These are phyloP conservation scores for Curvularia verruculosa DNA, from an alignment of 2,329 filamentous ascomycete species.

Conservation along the genomic window DNA sequence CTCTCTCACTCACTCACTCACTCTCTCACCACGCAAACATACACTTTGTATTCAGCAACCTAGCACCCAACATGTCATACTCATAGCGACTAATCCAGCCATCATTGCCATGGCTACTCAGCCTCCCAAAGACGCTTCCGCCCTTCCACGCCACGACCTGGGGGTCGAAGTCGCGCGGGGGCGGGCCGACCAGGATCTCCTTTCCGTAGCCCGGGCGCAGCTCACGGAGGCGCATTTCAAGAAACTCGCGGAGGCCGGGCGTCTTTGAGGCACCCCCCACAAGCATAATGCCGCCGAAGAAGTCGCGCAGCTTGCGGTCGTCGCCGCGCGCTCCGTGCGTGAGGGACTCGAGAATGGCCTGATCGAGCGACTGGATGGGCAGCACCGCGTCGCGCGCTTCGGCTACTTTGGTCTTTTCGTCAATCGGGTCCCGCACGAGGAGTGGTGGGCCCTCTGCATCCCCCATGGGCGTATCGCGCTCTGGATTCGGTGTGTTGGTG, in stretches of 20 bases:
- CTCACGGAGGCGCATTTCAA: constrained; percentile 81
- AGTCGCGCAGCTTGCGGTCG: constrained; percentile 90
- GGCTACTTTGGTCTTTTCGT: constrained; percentile 59
- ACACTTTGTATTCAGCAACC: constrained; percentile 67
- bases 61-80: constrained; percentile 82
- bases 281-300: constrained; percentile 58
- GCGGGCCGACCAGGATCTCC: constrained; percentile 69
- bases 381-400: constrained; percentile 79
- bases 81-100: constrained; percentile 90
- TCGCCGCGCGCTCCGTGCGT: constrained; percentile 85
- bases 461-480: constrained; percentile 54
- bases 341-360: constrained; percentile 88
- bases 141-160: constrained; percentile 99
- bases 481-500: constrained; percentile 71
- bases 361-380: constrained; percentile 82
- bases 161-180: constrained; percentile 92
- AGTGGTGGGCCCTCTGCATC: constrained; percentile 38
- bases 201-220: constrained; percentile 67
- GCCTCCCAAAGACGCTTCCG: constrained; percentile 91
- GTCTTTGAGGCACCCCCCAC: constrained; percentile 49
- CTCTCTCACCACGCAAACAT: constrained; percentile 50
- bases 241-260: constrained; percentile 76
- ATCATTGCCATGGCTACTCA: constrained; percentile 80
- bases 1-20: too few relatives aligned
- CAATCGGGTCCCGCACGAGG: constrained; percentile 53